Conservation (phyloP, 2,329 filamentous ascomycete species). For the Davidsoniella neocaledoniae region DNA sequence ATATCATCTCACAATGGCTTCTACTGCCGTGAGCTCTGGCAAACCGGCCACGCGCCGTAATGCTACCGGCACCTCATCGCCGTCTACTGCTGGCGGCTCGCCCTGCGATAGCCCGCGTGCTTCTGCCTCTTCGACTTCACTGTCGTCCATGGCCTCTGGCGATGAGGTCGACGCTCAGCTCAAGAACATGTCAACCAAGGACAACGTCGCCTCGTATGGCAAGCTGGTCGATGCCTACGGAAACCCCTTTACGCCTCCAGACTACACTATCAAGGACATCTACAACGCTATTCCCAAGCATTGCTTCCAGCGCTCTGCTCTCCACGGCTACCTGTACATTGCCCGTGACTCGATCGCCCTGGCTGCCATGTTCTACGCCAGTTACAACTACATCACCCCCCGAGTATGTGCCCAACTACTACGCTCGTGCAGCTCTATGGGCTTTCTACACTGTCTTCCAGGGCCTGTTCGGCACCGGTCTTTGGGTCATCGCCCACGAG, state of each 20-base stretch:
- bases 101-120: constrained; percentile 42
- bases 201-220: constrained; percentile 30
- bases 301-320: constrained; percentile 78
- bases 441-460: constrained; percentile 59
- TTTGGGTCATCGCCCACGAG: constrained; percentile 96
- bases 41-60: constrained; percentile 12
- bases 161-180: constrained; percentile 33
- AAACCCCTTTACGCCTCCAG: constrained; percentile 82
- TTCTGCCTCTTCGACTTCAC: constrained; percentile 70
- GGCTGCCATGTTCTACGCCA: constrained; percentile 65
- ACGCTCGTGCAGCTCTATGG: constrained; percentile 49
- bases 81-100: constrained; percentile 32
- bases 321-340: constrained; percentile 65
- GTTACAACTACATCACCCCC: constrained; percentile 78
- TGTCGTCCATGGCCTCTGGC: constrained; percentile 66
- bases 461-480: constrained; percentile 78
- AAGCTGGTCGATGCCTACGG: constrained; percentile 82
- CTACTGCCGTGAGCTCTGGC: constrained; percentile 11
- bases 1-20: constrained; percentile 9
- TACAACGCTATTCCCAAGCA: constrained; percentile 93
- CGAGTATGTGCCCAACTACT: constrained; percentile 56
- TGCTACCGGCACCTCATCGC: constrained; percentile 17
- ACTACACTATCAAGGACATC: constrained; percentile 96
- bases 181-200: constrained; percentile 16
- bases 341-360: constrained; percentile 61